Conservation (phyloP, 2,329 filamentous ascomycete genomes). For the Boeremia lycopersici region DNA sequence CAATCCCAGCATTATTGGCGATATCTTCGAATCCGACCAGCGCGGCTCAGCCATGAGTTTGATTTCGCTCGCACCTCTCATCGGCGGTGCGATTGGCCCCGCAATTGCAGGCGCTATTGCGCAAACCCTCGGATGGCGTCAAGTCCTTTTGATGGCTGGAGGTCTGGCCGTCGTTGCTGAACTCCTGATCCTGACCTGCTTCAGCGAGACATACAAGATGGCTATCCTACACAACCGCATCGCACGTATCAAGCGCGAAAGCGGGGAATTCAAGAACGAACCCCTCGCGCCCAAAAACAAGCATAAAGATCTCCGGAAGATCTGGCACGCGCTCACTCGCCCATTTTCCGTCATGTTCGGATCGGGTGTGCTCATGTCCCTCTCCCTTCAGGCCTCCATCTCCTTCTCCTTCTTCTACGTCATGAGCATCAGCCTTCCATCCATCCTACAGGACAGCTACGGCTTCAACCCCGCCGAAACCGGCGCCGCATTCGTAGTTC, state of each 20-base stretch:
- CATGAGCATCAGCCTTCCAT: constrained; percentile 53
- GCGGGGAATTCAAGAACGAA: constrained; percentile 15
- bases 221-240: constrained; percentile 53
- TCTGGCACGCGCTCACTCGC: constrained; percentile 49
- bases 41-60: constrained; percentile 65
- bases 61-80: constrained; percentile 62
- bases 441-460: constrained; percentile 51
- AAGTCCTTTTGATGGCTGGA: constrained; percentile 59
- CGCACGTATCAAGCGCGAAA: constrained; percentile 27
- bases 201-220: constrained; percentile 67
- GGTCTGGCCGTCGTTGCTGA: constrained; percentile 57
- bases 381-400: constrained; percentile 53
- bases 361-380: constrained; percentile 61
- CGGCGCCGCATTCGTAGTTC: constrained; percentile 61
- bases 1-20: constrained; percentile 67
- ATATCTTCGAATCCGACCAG: constrained; percentile 64
- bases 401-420: constrained; percentile 55
- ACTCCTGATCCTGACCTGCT: constrained; percentile 58
- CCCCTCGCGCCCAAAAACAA: constrained; percentile 15
- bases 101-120: constrained; percentile 62
- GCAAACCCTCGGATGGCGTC: constrained; percentile 61
- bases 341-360: constrained; percentile 52
- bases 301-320: constrained; percentile 29
- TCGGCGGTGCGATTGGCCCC: constrained; percentile 64
- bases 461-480: constrained; percentile 56